Conservation (phyloP, 257 asterid genomes). For the Salvia rosmarinus region DNA sequence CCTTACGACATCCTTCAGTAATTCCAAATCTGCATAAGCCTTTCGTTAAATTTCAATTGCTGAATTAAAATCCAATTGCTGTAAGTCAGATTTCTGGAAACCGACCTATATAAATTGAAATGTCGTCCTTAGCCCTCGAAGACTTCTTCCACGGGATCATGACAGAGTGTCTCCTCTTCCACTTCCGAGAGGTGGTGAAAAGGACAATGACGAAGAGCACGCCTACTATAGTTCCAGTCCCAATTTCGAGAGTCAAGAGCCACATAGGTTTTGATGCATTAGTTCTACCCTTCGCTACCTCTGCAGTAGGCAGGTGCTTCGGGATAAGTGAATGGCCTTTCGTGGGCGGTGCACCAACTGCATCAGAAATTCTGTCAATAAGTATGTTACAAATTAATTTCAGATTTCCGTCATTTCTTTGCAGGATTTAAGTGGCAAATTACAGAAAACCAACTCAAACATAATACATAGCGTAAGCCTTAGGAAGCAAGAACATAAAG, state of each 20-base stretch:
- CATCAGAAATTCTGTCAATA: conserved; percentile 27
- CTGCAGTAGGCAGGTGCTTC: conserved; percentile 47
- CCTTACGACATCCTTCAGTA: conserved; percentile 64
- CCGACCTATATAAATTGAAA: conserved; percentile 66
- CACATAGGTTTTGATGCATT: conserved; percentile 69
- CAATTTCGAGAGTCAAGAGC: conserved; percentile 84
- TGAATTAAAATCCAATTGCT: not conserved
- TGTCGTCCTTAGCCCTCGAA: conserved; percentile 55
- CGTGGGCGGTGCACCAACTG: conserved; percentile 52
- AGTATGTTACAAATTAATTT: not conserved
- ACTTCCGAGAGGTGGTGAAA: conserved; percentile 55
- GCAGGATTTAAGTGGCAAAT: not conserved
- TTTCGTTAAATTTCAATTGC: conserved; percentile 11
- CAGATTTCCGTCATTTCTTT: not conserved
- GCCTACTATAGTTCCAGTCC: conserved; percentile 66
- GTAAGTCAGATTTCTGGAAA: not conserved
- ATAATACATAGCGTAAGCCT: not conserved
- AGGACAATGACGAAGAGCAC: conserved; percentile 58
- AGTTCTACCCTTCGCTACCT: conserved; percentile 45
- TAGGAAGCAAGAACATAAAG: not conserved
- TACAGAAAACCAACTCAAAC: not conserved
- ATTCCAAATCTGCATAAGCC: conserved; percentile 64
- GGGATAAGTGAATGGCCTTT: conserved; percentile 43
- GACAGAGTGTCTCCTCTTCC: conserved; percentile 59
- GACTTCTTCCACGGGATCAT: conserved; percentile 86